These are phyloP conservation scores for Crithidia mellificae DNA, from an alignment of 208 protist species.

Conservation along the genomic window DNA sequence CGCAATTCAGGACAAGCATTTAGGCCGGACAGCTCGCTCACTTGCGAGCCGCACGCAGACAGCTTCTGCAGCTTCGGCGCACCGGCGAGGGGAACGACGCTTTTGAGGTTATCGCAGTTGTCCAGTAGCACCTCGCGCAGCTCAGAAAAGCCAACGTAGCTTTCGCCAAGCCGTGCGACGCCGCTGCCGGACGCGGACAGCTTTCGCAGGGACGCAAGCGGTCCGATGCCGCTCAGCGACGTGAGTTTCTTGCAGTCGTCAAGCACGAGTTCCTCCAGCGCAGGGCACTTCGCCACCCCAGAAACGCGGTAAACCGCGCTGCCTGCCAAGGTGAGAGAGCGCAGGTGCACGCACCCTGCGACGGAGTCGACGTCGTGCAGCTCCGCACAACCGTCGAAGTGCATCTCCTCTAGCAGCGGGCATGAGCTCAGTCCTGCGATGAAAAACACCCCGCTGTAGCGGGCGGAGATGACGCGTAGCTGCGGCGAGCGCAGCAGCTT, in stretches of 20 bases:
- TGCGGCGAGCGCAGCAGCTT: constrained; percentile 5
- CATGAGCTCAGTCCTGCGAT: constrained; percentile 2
- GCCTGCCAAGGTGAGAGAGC: not conserved
- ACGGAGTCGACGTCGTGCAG: constrained; percentile 13
- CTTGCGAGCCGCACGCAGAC: not conserved
- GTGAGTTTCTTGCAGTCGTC: constrained; percentile 13
- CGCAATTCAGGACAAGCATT: constrained; percentile 6
- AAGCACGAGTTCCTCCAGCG: not conserved
- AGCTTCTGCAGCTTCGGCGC: constrained; percentile 12
- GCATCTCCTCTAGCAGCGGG: constrained; percentile 9
- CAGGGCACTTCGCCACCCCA: not conserved
- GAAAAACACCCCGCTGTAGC: constrained; percentile 5
- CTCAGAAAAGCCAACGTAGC: not conserved
- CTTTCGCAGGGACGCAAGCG: not conserved
- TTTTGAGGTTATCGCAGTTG: not conserved
- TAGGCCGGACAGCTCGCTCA: not conserved
- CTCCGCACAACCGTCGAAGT: constrained; percentile 3
- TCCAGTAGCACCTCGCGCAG: constrained; percentile 7
- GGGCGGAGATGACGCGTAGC: constrained; percentile 12
- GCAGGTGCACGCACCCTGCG: not conserved
- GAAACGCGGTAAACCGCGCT: not conserved
- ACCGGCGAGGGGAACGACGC: constrained; percentile 1
- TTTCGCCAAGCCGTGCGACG: constrained; percentile 1
- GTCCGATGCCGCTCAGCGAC: constrained; percentile 1
- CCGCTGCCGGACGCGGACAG: constrained; percentile 6